phyloP scores from a whole-genome alignment of 2,329 filamentous ascomycete species.

The Trichophyton mentagrophytes region DNA sequence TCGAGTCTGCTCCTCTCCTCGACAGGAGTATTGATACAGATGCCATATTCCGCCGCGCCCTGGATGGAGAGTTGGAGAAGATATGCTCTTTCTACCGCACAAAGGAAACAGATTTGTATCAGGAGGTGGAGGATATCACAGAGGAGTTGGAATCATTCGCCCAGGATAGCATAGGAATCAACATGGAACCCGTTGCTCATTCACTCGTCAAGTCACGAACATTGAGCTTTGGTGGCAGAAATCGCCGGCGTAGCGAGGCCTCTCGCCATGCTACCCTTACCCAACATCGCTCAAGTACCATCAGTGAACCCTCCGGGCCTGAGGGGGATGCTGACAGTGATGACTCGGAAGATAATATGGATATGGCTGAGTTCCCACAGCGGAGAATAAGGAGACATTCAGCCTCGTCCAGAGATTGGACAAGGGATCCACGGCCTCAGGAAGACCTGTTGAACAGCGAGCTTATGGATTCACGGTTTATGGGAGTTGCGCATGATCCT shows the following conservation, averaged over 20 bases:
- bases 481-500: constrained; percentile 48
- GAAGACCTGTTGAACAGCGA: constrained; percentile 22
- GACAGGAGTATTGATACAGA: constrained; percentile 58
- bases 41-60: constrained; percentile 62
- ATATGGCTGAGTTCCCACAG: constrained; percentile 33
- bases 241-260: constrained; percentile 37
- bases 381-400: constrained; percentile 25
- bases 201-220: constrained; percentile 30
- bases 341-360: constrained; percentile 53
- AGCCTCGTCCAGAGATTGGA: constrained; percentile 18
- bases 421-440: constrained; percentile 18
- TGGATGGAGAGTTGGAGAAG: constrained; percentile 87
- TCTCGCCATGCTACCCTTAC: constrained; percentile 22
- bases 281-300: constrained; percentile 23
- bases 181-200: constrained; percentile 33
- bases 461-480: constrained; percentile 36
- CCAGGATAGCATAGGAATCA: constrained; percentile 38
- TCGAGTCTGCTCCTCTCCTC: constrained; percentile 76
- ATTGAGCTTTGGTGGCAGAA: constrained; percentile 31
- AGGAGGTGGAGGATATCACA: constrained; percentile 66
- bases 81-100: constrained; percentile 79
- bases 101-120: constrained; percentile 78
- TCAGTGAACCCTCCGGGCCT: constrained; percentile 39
- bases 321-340: constrained; percentile 37
- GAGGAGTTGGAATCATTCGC: constrained; percentile 60